Base-by-base conservation (phyloP, 495 filamentous ascomycete species). In the Aspergillus saccharolyticus region DNA sequence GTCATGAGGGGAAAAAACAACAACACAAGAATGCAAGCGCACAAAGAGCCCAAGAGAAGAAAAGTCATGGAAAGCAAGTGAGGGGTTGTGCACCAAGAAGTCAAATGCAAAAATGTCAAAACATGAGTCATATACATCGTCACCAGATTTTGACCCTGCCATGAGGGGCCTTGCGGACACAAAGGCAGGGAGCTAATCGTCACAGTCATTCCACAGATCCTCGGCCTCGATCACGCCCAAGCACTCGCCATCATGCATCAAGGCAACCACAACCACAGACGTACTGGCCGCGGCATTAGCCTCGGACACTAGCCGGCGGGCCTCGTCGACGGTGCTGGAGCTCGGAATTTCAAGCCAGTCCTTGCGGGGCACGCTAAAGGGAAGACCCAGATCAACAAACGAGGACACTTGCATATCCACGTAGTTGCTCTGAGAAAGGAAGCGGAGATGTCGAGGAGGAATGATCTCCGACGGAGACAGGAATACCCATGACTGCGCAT, bases 401-500 rank as follows among this genome's bases (percentile, higher is more conserved):
- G 68, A 61, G 1, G 66, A 67, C 6, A 75, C 56, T 12, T 61
- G 55, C 56, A 71, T 62, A 30, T 78, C 73, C 47, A 77, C 67
- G 48, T 76, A 60, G 28, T 57, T 59, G 20, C 57, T 50, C 22
- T 62, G 66, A 0, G 72, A 70, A 16, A 78, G 64, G 0, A 69
- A 63, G 25, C 74, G 72, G 49, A 75, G 61, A 9, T 69, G 61
- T 4, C 66, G 66, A 1, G 75, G 75, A 1, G 74, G 70, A 8
- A 77, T 62, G 21, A 78, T 67, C 17, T 70, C 62, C 19, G 66
- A 64, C 0, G 62, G 54, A 1, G 74, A 76, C 5, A 76, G 44
- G 24, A 65, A 67, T 1, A 77, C 74, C 75, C 75, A 78, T 19
- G 75, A 78, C 51, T 74, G 75, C 9, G 74, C 71, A 52, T 63